These are phyloP conservation scores for Nakaseomyces delphensis DNA, from an alignment of 1,139 yeast species.

Conservation along the genomic window DNA sequence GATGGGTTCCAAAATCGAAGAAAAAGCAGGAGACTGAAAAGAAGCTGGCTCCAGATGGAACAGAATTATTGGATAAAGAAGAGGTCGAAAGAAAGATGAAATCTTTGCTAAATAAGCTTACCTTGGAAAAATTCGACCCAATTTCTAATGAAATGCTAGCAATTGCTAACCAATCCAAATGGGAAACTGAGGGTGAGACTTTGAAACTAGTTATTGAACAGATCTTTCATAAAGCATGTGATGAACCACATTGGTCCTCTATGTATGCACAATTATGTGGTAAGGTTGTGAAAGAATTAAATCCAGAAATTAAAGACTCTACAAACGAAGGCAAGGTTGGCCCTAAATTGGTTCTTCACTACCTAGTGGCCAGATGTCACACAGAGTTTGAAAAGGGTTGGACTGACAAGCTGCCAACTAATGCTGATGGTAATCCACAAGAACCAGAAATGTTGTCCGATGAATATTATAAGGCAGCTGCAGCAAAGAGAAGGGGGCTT, in stretches of 20 bases:
- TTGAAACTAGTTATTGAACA: conserved; percentile 71
- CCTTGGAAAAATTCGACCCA: conserved; percentile 80
- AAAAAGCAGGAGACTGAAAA: conserved; percentile 42
- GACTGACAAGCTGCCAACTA: conserved; percentile 76
- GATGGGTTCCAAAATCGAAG: conserved; percentile 91
- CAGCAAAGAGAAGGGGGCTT: conserved; percentile 94
- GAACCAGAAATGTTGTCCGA: conserved; percentile 92
- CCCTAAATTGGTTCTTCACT: conserved; percentile 65
- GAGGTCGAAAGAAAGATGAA: conserved; percentile 79
- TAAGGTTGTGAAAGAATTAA: conserved; percentile 60
- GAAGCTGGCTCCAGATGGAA: conserved; percentile 69
- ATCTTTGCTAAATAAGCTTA: conserved; percentile 82
- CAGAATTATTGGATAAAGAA: conserved; percentile 51
- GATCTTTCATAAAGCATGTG: conserved; percentile 92
- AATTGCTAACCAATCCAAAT: conserved; percentile 75
- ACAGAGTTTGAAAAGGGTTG: conserved; percentile 91
- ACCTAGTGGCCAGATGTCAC: conserved; percentile 81
- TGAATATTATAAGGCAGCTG: conserved; percentile 83
- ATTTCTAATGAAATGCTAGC: conserved; percentile 69
- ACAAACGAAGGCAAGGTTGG: conserved; percentile 45
- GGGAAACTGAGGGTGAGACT: conserved; percentile 69
- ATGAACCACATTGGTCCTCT: conserved; percentile 95
- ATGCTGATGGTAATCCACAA: conserved; percentile 65
- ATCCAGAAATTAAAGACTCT: conserved; percentile 58
- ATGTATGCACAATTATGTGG: conserved; percentile 96